Evolutionary conservation across 495 filamentous ascomycete genomes (phyloP), one percentile per base, ranked within the genome.

Genomic region (Ascodesmis nigricans): DNA sequence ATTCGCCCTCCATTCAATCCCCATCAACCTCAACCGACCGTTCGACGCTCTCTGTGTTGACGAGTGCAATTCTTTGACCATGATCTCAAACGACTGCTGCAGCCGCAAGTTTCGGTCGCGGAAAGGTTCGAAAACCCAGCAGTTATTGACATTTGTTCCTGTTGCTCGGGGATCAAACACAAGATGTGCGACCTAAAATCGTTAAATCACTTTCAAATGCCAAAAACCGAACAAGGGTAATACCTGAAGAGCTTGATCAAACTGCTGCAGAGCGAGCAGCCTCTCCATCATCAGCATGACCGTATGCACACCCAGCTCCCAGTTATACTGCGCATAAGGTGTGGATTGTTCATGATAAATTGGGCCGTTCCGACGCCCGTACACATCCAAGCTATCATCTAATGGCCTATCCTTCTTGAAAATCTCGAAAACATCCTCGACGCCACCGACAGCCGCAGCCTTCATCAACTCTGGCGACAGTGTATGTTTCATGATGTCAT

Each of bases 221-320:
- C n/a, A n/a, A n/a, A n/a, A n/a, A n/a, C n/a, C n/a, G n/a, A n/a
- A n/a, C n/a, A n/a, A n/a, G n/a, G n/a, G n/a, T n/a, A n/a, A n/a
- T n/a, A n/a, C n/a, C n/a, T n/a, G 35, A 3, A 55, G 38, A 0
- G 56, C 55, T 0, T 25, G 14, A 1, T 55, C 52, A 27, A 45
- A 54, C 36, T 54, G 52, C 29, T 53, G 48, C 7, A 30, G 24
- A 3, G 21, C 20, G 0, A 37, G 17, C 2, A 54, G 33, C 0
- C 21, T 11, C 4, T 46, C 41, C 2, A 42, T 30, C 1, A 55
- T 3, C 10, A 42, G 9, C 38, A 50, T 40, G 5, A 40, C 33
- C 1, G 22, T 29, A 26, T 58, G 56, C n/a, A 55, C 20, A 13
- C 46, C 44, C 0, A 53, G 21, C 38, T 58, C 55, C 55, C 52